A percentile compares a stretch with the other conserved stretches of the same genome.
Evolutionary conservation across 345 rosid genomes (phyloP).

Genomic region (Crucihimalaya himalaica): DNA sequence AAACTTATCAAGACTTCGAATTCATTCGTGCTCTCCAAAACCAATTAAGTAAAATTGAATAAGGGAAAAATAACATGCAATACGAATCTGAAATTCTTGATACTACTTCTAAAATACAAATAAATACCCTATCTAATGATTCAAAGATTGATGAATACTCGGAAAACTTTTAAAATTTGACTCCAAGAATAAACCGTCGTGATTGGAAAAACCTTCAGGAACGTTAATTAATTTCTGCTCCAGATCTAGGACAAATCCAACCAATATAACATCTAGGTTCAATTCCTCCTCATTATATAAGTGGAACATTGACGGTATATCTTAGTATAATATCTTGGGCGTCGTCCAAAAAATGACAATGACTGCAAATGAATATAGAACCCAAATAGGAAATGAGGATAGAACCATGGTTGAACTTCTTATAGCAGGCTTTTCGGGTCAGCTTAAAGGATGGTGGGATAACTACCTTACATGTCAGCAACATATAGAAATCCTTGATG

Average conservation of each 20-base stretch:
- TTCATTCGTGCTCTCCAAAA: no score
- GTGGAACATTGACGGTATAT: not conserved
- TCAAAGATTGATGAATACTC: no score
- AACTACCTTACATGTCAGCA: not conserved
- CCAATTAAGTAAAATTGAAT: no score
- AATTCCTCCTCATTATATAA: not conserved
- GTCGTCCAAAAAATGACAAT: not conserved
- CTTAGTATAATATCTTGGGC: not conserved
- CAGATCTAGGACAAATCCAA: not conserved
- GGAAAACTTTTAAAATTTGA: no score
- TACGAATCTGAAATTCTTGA: no score
- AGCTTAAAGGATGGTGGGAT: not conserved
- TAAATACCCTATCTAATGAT: no score
- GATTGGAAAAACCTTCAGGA: no score
- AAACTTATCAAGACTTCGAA: no score
- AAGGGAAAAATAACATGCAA: no score
- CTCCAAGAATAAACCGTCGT: no score
- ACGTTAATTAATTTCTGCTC: not conserved
- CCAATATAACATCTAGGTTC: not conserved
- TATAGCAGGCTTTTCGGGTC: not conserved
- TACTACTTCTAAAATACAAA: no score
- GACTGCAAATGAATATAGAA: not conserved
- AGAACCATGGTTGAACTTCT: not conserved
- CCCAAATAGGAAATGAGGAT: not conserved
- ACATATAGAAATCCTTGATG: not conserved